Evolutionary conservation across 1,139 yeast species (phyloP), one percentile per base, ranked within the genome.

Genomic region (Suhomyces terraborum): DNA sequence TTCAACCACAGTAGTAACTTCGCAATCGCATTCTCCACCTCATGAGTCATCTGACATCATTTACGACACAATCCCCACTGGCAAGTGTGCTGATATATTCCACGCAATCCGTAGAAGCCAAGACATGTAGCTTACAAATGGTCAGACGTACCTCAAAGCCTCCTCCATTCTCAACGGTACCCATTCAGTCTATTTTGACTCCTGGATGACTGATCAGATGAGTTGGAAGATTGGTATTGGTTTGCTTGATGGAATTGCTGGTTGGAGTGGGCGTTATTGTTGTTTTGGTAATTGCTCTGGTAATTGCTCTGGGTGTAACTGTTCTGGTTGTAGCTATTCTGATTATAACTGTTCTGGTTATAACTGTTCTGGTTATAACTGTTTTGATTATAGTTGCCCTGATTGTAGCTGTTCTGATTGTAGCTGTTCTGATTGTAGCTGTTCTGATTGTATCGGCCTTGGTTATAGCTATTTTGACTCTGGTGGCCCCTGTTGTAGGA

Each of bases 311-410:
- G n/a, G 25, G 10, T 23, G 12, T 26, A 26, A 13, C 13, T 26
- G 10, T 18, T 28, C 14, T 40, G 36, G 16, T 40, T 13, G 10
- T 33, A 17, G 37, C 35, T 36, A 14, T 35, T 32, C 25, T 42
- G 44, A 35, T 41, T 40, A 16, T 45, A 27, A 28, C 35, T 32
- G 20, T 34, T 36, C 23, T 43, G 35, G 32, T 44, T 42, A 25
- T 41, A 44, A 31, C 46, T 36, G 25, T 45, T 35, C 30, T 42
- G 33, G 28, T 41, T 45, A 35, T 46, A 36, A 18, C 32, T 35
- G 21, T 40, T 35, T 21, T 43, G 45, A 27, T 44, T 47, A 32
- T 48, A 37, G 31, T 38, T 32, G 13, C 37, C 32, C 22, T 32
- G 35, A n/a, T 24, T 28, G 32, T 45, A 46, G 26, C 41, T 29